Percentiles rank a stretch among this genome's conserved stretches.
Evolutionary conservation across 768 basidiomycete genomes (phyloP).

Genomic region (Trametes coccinea): DNA sequence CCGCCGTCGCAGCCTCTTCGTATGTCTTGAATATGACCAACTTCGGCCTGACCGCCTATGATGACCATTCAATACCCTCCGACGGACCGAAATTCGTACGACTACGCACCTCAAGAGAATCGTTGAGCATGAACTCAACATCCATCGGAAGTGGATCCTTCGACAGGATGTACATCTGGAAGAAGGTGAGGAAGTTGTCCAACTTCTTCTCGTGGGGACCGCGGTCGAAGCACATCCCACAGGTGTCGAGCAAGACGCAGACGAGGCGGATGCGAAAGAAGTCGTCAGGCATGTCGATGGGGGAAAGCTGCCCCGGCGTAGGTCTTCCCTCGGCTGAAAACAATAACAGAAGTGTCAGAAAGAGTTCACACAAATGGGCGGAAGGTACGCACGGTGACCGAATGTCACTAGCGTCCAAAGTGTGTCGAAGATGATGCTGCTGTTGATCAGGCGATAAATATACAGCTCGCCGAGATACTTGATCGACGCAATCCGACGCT

Average conservation of each 20-base stretch:
- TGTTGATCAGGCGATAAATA: conserved; percentile 90
- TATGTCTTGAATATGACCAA: conserved; percentile 66
- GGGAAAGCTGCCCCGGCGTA: conserved; percentile 68
- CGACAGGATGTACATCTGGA: conserved; percentile 92
- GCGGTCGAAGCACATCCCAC: conserved; percentile 96
- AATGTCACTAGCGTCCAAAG: conserved; percentile 95
- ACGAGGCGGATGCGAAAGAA: conserved; percentile 93
- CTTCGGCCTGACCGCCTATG: conserved; percentile 85
- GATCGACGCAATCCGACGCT: conserved; percentile 85
- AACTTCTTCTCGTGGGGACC: conserved; percentile 91
- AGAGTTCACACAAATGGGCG: not conserved
- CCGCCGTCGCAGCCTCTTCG: conserved; percentile 83
- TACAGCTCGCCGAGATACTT: conserved; percentile 98
- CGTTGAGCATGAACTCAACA: conserved; percentile 94
- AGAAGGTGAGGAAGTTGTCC: conserved; percentile 89
- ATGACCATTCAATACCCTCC: not conserved
- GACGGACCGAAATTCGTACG: not conserved
- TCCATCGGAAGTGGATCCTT: conserved; percentile 95
- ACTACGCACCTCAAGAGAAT: conserved; percentile 80
- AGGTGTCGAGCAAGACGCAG: conserved; percentile 91
- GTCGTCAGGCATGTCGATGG: conserved; percentile 91
- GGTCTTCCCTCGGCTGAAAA: conserved; percentile 84
- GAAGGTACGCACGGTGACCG: conserved; percentile 76
- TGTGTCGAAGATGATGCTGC: conserved; percentile 87
- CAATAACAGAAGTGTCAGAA: conserved; percentile 15